Evolutionary conservation across 129 eudicot genomes (phyloP), one percentile per base, ranked within the genome.

Genomic region (Flaveria trinervia): DNA sequence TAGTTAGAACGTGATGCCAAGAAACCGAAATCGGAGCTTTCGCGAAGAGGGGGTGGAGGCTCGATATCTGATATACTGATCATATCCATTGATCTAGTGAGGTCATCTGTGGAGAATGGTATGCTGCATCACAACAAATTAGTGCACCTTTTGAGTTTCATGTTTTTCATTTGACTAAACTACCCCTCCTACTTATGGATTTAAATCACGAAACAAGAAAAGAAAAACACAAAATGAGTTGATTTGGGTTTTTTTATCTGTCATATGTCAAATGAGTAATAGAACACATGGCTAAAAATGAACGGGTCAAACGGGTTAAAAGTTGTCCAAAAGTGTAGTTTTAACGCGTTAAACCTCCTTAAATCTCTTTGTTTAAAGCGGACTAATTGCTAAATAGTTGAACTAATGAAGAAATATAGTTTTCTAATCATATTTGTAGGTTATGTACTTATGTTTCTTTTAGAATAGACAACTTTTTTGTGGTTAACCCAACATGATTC

Each of bases 21-120:
- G 82, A 87, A 87, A 82, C 92, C 74, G 82, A 91, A 94, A 69
- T 90, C 91, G 7, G 96, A 77, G 65, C 85, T 91, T 78, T 86
- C 89, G 12, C 92, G 90, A 72, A 94, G 86, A 78, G 89, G 89
- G 67, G 96, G 93, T 6, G 99, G 99, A 64, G 96, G 98, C 55
- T 91, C 97, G 50, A 94, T 86, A 80, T 94, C 96, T 18, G 90
- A 81, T 71, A 87, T 82, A 73, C 77, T 83, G 41, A 94, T 83
- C 77, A 56, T 83, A 6, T 94, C 99, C 93, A 90, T 91, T 60
- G 97, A 89, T 84, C 86, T 87, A 9, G 90, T 86, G 69, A 94
- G 73, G 68, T 94, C 99, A 79, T 94, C 99, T 39, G 88, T 93
- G 62, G 93, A 85, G 75, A 94, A 94, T 2, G 99, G 99, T 81